These are phyloP conservation scores for Lentinula sp. DNA, from an alignment of 768 basidiomycete genomes.

Conservation along the genomic window DNA sequence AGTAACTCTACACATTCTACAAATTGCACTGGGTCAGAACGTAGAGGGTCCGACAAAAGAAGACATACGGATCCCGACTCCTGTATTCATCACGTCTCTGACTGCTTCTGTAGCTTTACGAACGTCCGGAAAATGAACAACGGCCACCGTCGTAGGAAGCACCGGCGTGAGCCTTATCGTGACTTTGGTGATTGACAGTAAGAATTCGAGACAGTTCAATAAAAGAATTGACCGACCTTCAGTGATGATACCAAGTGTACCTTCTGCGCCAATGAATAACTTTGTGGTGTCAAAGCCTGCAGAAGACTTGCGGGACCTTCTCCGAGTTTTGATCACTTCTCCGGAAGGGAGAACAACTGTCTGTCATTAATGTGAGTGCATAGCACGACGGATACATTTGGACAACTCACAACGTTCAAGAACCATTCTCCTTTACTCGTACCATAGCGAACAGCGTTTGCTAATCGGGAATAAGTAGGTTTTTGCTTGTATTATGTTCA, in stretches of 20 bases:
- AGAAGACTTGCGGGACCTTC: constrained; percentile 73
- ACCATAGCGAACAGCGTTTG: constrained; percentile 81
- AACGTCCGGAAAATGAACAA: constrained; percentile 77
- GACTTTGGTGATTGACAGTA: constrained; percentile 29
- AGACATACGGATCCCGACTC: constrained; percentile 69
- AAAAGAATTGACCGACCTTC: constrained; percentile 45
- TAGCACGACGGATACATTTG: not conserved
- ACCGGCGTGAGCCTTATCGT: constrained; percentile 79
- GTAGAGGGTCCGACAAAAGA: constrained; percentile 3
- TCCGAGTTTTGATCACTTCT: constrained; percentile 85
- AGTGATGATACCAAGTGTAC: constrained; percentile 82
- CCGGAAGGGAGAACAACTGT: constrained; percentile 88
- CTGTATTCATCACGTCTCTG: constrained; percentile 62
- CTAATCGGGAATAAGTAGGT: constrained; percentile 23
- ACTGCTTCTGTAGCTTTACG: constrained; percentile 70
- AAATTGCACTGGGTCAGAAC: not conserved
- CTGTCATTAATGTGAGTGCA: constrained; percentile 24
- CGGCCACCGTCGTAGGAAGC: constrained; percentile 76
- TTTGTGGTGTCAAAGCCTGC: constrained; percentile 86
- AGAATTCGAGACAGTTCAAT: not conserved
- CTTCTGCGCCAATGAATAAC: constrained; percentile 80
- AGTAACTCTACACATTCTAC: constrained; percentile 82
- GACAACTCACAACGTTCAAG: constrained; percentile 59
- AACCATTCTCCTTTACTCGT: constrained; percentile 92
- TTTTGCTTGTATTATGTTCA: not conserved